Evolutionary conservation across 768 basidiomycete genomes (phyloP).

Genomic region (Scleroderma bovista): DNA sequence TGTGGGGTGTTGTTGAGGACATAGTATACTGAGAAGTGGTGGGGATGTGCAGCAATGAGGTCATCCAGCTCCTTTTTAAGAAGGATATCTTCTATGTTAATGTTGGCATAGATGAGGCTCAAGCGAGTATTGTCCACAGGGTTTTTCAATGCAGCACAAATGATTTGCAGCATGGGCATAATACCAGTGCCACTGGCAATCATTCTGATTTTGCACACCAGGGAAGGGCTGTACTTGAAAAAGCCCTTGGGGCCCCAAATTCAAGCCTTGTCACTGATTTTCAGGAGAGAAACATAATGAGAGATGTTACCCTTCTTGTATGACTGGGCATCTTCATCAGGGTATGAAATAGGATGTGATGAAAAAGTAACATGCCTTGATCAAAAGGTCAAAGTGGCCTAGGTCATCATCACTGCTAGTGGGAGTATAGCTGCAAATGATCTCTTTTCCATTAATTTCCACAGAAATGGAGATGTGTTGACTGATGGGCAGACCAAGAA

Average conservation of each 20-base stretch:
- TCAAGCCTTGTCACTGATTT: conserved; percentile 80
- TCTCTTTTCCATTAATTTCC: conserved; percentile 84
- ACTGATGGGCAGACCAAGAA: conserved; percentile 91
- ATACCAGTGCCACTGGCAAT: conserved; percentile 99
- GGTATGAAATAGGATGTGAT: not conserved
- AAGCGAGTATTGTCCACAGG: conserved; percentile 79
- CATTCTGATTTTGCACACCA: conserved; percentile 85
- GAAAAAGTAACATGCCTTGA: conserved; percentile 61
- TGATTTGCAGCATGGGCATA: conserved; percentile 98
- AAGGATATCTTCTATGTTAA: conserved; percentile 88
- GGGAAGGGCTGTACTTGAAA: conserved; percentile 74
- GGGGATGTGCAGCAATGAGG: conserved; percentile 55
- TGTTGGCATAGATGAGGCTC: conserved; percentile 94
- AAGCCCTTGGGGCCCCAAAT: conserved; percentile 97
- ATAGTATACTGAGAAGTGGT: conserved; percentile 77
- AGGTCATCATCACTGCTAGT: conserved; percentile 89
- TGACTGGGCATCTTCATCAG: conserved; percentile 43
- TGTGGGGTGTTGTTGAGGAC: conserved; percentile 93
- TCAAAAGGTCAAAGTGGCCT: conserved; percentile 92
- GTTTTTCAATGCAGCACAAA: conserved; percentile 88
- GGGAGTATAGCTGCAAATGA: conserved; percentile 93
- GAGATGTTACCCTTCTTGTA: conserved; percentile 99
- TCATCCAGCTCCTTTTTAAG: conserved; percentile 84
- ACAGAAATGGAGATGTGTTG: conserved; percentile 94
- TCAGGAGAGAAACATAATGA: conserved; percentile 72